A percentile compares a stretch with the other conserved stretches of the same genome.
Conservation (phyloP, 2,329 filamentous ascomycete genomes). For the Penicillium verrucosum region DNA sequence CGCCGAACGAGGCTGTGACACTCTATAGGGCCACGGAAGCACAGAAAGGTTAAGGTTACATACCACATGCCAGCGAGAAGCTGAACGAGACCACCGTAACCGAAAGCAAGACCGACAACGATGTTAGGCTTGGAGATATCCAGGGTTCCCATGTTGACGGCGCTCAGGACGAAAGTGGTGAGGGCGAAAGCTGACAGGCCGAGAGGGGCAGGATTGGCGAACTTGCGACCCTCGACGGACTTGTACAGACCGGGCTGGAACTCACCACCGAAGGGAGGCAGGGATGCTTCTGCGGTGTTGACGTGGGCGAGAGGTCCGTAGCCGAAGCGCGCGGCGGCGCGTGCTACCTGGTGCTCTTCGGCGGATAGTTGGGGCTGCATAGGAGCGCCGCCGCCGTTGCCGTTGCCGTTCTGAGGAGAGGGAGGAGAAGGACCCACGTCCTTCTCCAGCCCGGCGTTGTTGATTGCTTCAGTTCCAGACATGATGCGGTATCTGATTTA, state of each 20-base stretch:
- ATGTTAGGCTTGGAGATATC: constrained; percentile 62
- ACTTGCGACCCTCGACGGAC: constrained; percentile 62
- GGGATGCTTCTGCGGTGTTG: constrained; percentile 44
- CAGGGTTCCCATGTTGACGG: constrained; percentile 67
- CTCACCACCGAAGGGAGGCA: constrained; percentile 67
- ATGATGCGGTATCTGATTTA: constrained; percentile 17
- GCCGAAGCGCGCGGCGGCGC: constrained; percentile 47
- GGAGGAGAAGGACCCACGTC: constrained; percentile 18
- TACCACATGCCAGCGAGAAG: constrained; percentile 84
- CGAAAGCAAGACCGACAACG: constrained; percentile 66
- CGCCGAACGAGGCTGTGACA: neutral
- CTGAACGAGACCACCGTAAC: constrained; percentile 75
- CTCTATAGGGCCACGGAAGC: neutral
- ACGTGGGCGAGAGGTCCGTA: constrained; percentile 53
- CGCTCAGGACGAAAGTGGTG: constrained; percentile 75
- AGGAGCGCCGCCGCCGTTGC: neutral
- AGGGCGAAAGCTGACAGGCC: constrained; percentile 76
- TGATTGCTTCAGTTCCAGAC: constrained; percentile 24
- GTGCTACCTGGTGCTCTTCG: constrained; percentile 45
- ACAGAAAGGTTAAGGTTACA: constrained; percentile 21
- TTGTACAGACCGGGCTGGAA: constrained; percentile 69
- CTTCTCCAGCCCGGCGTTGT: constrained; percentile 30
- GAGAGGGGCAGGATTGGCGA: constrained; percentile 75
- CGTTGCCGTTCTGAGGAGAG: constrained; percentile 4
- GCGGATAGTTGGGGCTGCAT: constrained; percentile 39